Base-by-base conservation (phyloP, 345 rosid species). In the Psidium friedrichsthalianum region DNA sequence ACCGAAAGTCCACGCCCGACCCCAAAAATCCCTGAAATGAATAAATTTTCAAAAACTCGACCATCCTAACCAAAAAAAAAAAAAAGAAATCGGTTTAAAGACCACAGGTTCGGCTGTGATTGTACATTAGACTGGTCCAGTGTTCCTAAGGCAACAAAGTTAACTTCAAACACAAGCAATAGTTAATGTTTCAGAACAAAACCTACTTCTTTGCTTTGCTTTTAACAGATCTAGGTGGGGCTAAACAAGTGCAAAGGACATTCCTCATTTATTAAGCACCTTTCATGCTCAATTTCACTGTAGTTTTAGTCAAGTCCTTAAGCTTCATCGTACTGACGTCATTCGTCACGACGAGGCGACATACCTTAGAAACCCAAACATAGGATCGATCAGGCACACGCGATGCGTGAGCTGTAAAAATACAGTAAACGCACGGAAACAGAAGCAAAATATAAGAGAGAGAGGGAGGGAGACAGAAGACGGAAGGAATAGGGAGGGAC, bases 1-100 rank as follows among this genome's bases (percentile, higher is more conserved):
- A 95, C 99, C 0, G 98, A 80, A n/a, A 97, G 89, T 97, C 99
- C 36, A 87, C 96, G 3, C 98, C 98, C 0, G 99, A 97, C 5
- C 99, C 99, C 85, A 97, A 44, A 88, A 95, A 95, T 74, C 90
- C 99, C 99, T 97, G 94, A 49, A 3, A 84, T 36, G 13, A 36
- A 36, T 36, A 18, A 32, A 15, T 32, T 22, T 69, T 32, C 25
- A 69, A 69, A 36, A 69, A 69, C 78, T 36, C 78, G 20, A 69
- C 15, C 78, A 69, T 5, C 24, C 13, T 18, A 4, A n/a, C n/a
- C n/a, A n/a, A n/a, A 11, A 11, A 3, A 47, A 8, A 9, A 47
- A 51, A 51, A 51, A 51, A 2, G 18, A 69, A 69, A 36, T 8
- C 16, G 3, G 47, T 22, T 36, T 20, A 18, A 32, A 8, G 47